Evolutionary conservation across 2,329 filamentous ascomycete species (phyloP).

Genomic region (Penicillium concentricum): DNA sequence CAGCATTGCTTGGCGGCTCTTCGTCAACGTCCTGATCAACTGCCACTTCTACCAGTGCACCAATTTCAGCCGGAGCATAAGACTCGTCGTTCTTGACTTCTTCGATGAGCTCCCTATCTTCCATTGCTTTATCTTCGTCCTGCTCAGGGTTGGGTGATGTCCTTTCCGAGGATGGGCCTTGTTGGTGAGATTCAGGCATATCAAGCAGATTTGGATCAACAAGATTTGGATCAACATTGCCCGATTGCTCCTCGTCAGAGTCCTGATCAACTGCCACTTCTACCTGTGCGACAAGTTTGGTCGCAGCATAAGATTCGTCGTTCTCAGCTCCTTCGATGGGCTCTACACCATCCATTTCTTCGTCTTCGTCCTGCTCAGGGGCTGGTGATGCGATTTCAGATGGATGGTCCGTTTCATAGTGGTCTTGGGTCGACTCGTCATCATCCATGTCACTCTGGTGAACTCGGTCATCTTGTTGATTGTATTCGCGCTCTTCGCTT

Average conservation of each 20-base stretch:
- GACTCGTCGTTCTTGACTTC: background rate
- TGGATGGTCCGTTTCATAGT: background rate
- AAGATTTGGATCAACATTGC: background rate
- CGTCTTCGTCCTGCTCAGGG: background rate
- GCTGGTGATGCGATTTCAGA: background rate
- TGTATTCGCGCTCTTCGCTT: background rate
- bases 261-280: background rate
- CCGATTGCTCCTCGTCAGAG: background rate
- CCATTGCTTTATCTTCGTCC: background rate
- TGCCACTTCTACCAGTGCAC: background rate
- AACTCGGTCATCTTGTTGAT: conserved; percentile 2
- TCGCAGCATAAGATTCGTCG: background rate
- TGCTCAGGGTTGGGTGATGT: background rate
- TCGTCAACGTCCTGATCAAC: background rate
- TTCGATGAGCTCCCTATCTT: background rate
- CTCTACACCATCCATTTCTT: background rate
- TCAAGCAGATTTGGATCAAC: background rate
- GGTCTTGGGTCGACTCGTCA: conserved; percentile 12
- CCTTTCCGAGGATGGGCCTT: background rate
- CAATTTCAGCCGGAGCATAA: background rate
- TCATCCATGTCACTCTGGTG: conserved; percentile 21
- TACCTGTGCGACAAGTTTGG: background rate
- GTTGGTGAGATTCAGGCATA: background rate
- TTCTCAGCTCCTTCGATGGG: background rate
- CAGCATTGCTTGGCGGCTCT: background rate